Conservation (phyloP, 352 stramenopile species). For the Pythium grandisporangium region DNA sequence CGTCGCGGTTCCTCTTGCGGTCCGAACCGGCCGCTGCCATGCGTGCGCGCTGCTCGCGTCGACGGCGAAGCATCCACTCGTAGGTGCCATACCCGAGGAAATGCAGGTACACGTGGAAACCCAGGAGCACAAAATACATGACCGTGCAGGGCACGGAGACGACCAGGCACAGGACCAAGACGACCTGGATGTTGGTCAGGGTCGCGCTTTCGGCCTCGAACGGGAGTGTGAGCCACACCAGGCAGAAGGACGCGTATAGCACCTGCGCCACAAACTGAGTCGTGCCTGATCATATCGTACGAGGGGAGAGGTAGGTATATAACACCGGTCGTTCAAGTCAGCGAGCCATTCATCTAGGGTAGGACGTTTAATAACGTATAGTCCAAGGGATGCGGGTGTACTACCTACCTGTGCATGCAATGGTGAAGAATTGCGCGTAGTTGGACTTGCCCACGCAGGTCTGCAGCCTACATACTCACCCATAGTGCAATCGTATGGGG, state of each 20-base stretch:
- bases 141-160: conserved; percentile 73
- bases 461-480: conserved; percentile 38
- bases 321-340: too few relatives aligned
- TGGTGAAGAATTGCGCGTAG: conserved; percentile 84
- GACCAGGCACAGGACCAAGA: conserved; percentile 37
- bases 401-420: conserved; percentile 34
- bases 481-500: too few relatives aligned
- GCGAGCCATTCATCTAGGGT: too few relatives aligned
- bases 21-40: conserved; percentile 4
- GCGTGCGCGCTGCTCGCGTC: conserved; percentile 45
- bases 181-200: conserved; percentile 25
- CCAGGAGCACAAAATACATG: conserved; percentile 80
- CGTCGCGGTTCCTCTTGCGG: too few relatives aligned
- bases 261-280: conserved; percentile 65
- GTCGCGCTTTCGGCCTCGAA: conserved; percentile 13
- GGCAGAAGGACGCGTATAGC: conserved; percentile 30
- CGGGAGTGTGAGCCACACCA: conserved; percentile 49
- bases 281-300: conserved; percentile 15
- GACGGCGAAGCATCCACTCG: conserved; percentile 81
- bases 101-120: conserved; percentile 76
- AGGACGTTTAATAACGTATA: too few relatives aligned
- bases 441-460: conserved; percentile 78
- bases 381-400: too few relatives aligned
- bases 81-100: conserved; percentile 79
- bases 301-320: too few relatives aligned